phyloP scores from a whole-genome alignment of 768 basidiomycete genomes.

The Russula sp. region DNA sequence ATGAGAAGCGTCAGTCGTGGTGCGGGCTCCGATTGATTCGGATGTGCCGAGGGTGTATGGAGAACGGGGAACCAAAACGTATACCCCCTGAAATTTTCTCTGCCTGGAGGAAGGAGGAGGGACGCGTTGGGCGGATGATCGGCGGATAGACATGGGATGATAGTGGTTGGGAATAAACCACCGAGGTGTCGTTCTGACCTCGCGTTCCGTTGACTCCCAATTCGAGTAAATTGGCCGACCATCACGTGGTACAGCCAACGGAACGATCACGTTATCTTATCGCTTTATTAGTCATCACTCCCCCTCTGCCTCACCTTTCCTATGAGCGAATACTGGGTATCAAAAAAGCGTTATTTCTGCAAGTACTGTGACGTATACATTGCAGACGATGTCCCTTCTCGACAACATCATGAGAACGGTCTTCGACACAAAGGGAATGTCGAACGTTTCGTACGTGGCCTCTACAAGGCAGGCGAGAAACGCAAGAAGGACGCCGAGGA shows the following conservation, averaged over 20 bases:
- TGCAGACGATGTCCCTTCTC: slow-evolving; percentile 89
- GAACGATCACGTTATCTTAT: neutral
- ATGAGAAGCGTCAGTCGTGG: slow-evolving; percentile 10
- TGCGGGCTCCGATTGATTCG: slow-evolving; percentile 19
- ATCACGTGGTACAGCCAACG: neutral
- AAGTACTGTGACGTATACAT: slow-evolving; percentile 98
- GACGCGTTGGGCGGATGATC: slow-evolving; percentile 8
- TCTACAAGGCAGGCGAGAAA: slow-evolving; percentile 92
- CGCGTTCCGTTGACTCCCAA: slow-evolving; percentile 11
- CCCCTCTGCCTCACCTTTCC: slow-evolving; percentile 4
- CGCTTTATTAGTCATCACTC: neutral
- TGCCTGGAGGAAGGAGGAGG: slow-evolving; percentile 23
- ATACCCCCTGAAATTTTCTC: slow-evolving; percentile 40
- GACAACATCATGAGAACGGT: slow-evolving; percentile 88
- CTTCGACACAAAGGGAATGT: slow-evolving; percentile 90
- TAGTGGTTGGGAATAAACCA: slow-evolving; percentile 10
- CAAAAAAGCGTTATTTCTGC: slow-evolving; percentile 89
- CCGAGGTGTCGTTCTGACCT: neutral
- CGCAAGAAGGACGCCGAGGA: slow-evolving; percentile 78
- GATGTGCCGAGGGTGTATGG: slow-evolving; percentile 28
- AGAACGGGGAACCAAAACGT: slow-evolving; percentile 52
- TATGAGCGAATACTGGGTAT: slow-evolving; percentile 93
- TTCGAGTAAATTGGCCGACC: neutral
- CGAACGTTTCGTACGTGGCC: slow-evolving; percentile 82
- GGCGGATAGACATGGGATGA: slow-evolving; percentile 11